Percentiles rank a stretch among this genome's conserved stretches.
These are phyloP conservation scores for Neoboletus magnificus DNA, from an alignment of 768 basidiomycete genomes.

Conservation along the genomic window DNA sequence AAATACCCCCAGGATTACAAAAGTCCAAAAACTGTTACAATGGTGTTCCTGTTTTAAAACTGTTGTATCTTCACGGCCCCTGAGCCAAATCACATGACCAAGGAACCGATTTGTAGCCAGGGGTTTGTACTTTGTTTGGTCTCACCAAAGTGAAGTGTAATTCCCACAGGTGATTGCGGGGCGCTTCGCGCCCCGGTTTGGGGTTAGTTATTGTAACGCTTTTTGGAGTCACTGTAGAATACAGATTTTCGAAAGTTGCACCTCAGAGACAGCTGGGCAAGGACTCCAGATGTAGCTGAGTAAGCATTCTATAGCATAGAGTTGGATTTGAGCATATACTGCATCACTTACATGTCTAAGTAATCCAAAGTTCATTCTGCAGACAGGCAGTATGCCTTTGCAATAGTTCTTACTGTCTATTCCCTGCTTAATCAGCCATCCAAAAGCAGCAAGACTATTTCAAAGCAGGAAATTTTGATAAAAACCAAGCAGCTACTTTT, in stretches of 20 bases:
- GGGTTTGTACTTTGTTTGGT: too few relatives aligned
- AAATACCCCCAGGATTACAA: too few relatives aligned
- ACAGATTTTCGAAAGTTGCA: neutral
- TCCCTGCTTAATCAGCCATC: neutral
- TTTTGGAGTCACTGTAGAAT: too few relatives aligned
- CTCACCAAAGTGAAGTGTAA: too few relatives aligned
- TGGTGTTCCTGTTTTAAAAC: too few relatives aligned
- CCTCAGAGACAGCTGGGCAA: neutral
- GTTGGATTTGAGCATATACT: neutral
- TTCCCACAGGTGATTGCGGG: too few relatives aligned
- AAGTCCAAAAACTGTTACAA: too few relatives aligned
- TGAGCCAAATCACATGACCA: too few relatives aligned
- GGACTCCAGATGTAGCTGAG: neutral
- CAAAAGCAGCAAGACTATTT: neutral
- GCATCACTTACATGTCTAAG: neutral
- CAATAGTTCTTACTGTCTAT: neutral
- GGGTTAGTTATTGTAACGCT: too few relatives aligned
- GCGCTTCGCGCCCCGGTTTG: too few relatives aligned
- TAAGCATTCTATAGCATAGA: neutral
- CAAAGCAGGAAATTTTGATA: neutral
- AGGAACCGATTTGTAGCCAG: too few relatives aligned
- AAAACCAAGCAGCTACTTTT: neutral
- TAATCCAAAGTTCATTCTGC: neutral
- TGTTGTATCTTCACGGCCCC: too few relatives aligned
- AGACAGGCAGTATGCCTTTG: neutral